A percentile compares a stretch with the other conserved stretches of the same genome.
phyloP scores from a whole-genome alignment of 2,329 filamentous ascomycete species.

The Penicillium verrucosum region DNA sequence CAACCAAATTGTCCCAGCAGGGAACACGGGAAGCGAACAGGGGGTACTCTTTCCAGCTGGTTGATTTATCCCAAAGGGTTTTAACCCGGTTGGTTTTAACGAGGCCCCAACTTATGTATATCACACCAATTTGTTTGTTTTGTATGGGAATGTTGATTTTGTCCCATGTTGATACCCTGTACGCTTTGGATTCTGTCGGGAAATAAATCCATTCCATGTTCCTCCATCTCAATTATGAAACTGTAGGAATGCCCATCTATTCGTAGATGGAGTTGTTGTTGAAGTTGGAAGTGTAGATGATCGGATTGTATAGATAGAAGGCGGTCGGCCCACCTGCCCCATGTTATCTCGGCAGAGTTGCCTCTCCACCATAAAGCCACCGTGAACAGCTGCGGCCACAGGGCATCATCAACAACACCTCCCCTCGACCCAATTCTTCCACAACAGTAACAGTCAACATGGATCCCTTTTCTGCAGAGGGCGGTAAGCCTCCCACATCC shows the following conservation, averaged over 20 bases:
- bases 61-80: slow-evolving; percentile 1
- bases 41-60: slow-evolving; percentile 2
- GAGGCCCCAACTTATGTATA: neutral
- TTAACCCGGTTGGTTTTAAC: slow-evolving; percentile 2
- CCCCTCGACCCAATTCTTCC: slow-evolving; percentile 6
- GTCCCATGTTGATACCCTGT: neutral
- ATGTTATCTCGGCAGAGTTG: slow-evolving; percentile 15
- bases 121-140: neutral
- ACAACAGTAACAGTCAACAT: slow-evolving; percentile 38
- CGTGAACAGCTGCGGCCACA: slow-evolving; percentile 19
- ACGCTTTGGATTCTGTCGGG: neutral
- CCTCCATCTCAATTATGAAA: too few relatives aligned
- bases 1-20: neutral
- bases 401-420: slow-evolving; percentile 20
- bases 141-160: neutral
- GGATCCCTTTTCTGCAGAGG: slow-evolving; percentile 64
- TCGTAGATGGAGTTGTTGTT: neutral
- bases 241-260: neutral
- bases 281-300: neutral
- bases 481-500: slow-evolving; percentile 44
- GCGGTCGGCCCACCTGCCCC: slow-evolving; percentile 24
- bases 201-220: neutral
- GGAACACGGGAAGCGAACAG: neutral
- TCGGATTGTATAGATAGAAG: slow-evolving; percentile 9
- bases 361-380: slow-evolving; percentile 20